phyloP scores from a whole-genome alignment of 148 eudicot species.

The Amaranthus cruentus region DNA sequence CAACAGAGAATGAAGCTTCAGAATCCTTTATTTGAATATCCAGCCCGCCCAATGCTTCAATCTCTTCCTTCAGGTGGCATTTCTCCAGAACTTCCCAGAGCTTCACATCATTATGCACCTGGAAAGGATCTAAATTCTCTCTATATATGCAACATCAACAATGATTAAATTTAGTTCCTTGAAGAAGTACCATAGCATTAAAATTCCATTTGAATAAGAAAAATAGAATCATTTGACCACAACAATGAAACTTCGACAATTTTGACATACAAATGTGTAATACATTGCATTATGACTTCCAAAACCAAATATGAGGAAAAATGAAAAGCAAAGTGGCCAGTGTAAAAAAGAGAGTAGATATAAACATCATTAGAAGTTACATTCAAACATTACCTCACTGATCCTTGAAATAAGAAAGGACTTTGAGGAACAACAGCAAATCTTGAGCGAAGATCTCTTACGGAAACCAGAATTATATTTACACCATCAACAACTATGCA shows the following conservation, averaged over 20 bases:
- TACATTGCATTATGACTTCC: not conserved
- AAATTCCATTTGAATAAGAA: not conserved
- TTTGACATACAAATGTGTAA: not conserved
- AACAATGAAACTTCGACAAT: not conserved
- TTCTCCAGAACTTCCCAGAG: slow-evolving; percentile 74
- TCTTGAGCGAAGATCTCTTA: slow-evolving; percentile 66
- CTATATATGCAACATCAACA: slow-evolving; percentile 30
- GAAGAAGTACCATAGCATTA: not conserved
- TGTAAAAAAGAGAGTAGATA: not conserved
- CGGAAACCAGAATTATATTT: slow-evolving; percentile 45
- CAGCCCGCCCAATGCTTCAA: slow-evolving; percentile 70
- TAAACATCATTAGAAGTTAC: not conserved
- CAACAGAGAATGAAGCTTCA: slow-evolving; percentile 77
- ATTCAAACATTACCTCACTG: slow-evolving; percentile 53
- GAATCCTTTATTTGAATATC: slow-evolving; percentile 64
- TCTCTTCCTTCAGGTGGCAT: slow-evolving; percentile 77
- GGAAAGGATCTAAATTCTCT: slow-evolving; percentile 79
- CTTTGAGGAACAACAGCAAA: slow-evolving; percentile 89
- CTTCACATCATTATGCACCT: slow-evolving; percentile 41
- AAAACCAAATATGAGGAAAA: not conserved
- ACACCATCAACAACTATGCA: slow-evolving; percentile 62
- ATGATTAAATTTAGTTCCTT: not conserved
- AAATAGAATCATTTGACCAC: not conserved
- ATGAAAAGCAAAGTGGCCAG: not conserved
- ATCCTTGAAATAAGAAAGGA: slow-evolving; percentile 93